Percentiles rank a stretch among this genome's conserved stretches.
Conservation (phyloP, 2,329 filamentous ascomycete genomes). For the Lecanoromycetidae sp. region DNA sequence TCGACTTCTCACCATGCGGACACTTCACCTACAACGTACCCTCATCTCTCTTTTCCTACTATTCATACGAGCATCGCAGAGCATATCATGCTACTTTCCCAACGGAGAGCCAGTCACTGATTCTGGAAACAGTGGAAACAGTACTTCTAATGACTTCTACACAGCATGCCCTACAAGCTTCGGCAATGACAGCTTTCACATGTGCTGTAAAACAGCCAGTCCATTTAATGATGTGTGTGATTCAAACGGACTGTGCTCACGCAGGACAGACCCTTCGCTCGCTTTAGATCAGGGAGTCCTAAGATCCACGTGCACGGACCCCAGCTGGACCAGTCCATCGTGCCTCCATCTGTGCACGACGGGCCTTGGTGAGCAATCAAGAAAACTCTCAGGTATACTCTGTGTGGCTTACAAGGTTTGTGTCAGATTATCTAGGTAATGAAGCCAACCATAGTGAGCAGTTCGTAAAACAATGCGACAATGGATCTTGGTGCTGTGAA, state of each 20-base stretch:
- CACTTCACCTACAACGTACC: background rate
- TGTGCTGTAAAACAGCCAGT: background rate
- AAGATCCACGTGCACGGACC: background rate
- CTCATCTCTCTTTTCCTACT: no score
- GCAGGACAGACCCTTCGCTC: background rate
- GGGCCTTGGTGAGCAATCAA: background rate
- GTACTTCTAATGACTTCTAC: background rate
- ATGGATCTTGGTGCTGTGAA: slow-evolving; percentile 2
- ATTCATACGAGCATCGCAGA: background rate
- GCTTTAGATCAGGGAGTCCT: background rate
- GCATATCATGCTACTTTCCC: background rate
- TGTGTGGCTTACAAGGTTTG: background rate
- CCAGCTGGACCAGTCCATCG: background rate
- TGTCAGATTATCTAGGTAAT: background rate
- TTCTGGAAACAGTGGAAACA: no score
- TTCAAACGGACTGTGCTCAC: background rate
- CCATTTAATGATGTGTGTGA: background rate
- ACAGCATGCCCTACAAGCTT: background rate
- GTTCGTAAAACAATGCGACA: background rate
- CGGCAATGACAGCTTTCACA: background rate
- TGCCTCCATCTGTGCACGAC: background rate
- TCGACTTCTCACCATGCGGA: no score
- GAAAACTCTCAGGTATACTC: background rate
- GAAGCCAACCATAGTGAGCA: background rate
- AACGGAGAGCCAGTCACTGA: background rate